Conservation (phyloP, 2,329 filamentous ascomycete species). For the Ophiocordyceps unilateralis region DNA sequence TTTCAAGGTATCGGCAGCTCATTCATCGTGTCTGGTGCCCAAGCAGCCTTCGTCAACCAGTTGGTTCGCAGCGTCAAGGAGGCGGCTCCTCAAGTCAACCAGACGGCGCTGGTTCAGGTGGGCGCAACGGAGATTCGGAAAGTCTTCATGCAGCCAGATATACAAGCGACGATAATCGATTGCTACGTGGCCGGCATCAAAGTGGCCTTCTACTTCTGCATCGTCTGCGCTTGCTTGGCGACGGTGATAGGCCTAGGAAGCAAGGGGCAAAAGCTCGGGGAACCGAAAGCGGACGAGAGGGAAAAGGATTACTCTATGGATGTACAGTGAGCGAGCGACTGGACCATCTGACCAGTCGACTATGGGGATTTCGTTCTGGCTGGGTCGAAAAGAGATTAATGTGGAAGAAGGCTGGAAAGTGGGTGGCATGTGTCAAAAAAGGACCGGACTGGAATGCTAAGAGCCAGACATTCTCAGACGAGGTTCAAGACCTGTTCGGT, state of each 20-base stretch:
- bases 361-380: too few species aligned
- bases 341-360: too few species aligned
- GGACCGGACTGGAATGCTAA: too few species aligned
- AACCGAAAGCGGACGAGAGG: neutral
- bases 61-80: neutral
- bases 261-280: neutral
- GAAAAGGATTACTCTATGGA: neutral
- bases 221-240: neutral
- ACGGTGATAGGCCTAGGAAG: neutral
- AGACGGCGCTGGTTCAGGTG: neutral
- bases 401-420: neutral
- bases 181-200: neutral
- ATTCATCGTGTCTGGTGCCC: neutral
- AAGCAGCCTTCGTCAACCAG: neutral
- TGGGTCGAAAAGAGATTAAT: neutral
- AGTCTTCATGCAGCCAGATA: neutral
- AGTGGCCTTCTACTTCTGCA: neutral
- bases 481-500: too few species aligned
- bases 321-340: neutral
- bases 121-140: neutral
- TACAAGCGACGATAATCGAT: neutral
- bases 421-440: too few species aligned
- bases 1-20: neutral
- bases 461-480: too few species aligned
- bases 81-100: neutral